These are phyloP conservation scores for Talaromyces sp. DNA, from an alignment of 2,329 filamentous ascomycete genomes.

Conservation along the genomic window DNA sequence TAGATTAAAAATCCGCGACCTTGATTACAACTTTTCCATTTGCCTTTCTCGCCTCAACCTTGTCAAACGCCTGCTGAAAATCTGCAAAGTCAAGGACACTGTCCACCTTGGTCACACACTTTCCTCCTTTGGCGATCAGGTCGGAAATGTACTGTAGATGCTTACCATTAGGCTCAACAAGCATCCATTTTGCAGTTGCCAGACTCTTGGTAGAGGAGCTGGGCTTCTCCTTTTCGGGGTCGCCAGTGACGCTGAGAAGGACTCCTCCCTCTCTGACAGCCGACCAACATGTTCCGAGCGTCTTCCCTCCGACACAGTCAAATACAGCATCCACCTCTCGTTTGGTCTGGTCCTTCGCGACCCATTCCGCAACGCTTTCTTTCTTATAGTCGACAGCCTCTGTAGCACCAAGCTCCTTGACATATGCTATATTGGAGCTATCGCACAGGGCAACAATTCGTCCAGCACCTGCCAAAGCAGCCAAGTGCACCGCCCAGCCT, in stretches of 20 bases:
- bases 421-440: background rate
- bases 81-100: slow-evolving; percentile 6
- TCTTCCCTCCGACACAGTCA: slow-evolving; percentile 10
- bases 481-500: slow-evolving; percentile 6
- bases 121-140: background rate
- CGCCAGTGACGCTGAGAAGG: slow-evolving; percentile 8
- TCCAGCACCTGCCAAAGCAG: slow-evolving; percentile 6
- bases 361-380: background rate
- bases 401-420: slow-evolving; percentile 4
- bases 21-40: slow-evolving; percentile 10
- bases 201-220: background rate
- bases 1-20: background rate
- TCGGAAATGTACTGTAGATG: slow-evolving; percentile 3
- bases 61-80: slow-evolving; percentile 11
- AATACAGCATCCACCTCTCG: slow-evolving; percentile 5
- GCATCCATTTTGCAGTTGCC: slow-evolving; percentile 2
- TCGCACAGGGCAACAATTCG: slow-evolving; percentile 4
- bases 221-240: slow-evolving; percentile 5
- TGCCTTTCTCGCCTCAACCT: slow-evolving; percentile 5
- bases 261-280: slow-evolving; percentile 7
- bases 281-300: slow-evolving; percentile 4
- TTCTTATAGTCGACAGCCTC: slow-evolving; percentile 2
- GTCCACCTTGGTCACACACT: slow-evolving; percentile 4
- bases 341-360: background rate
- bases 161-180: slow-evolving; percentile 3